Percentiles rank a stretch among this genome's conserved stretches.
phyloP scores from a whole-genome alignment of 2,329 filamentous ascomycete genomes.

The Alternaria conjuncta region DNA sequence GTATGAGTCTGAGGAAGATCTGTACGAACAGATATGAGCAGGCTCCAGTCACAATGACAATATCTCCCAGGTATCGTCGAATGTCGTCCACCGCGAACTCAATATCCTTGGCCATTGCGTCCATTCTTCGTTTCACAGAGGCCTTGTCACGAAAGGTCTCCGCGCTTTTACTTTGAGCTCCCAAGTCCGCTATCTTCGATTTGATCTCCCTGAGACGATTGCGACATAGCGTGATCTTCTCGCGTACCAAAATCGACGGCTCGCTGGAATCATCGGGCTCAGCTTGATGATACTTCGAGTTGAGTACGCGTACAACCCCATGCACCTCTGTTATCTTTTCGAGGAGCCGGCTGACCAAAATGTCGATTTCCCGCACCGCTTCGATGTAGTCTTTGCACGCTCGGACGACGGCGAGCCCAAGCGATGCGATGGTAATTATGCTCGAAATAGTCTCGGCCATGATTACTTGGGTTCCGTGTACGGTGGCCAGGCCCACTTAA shows the following conservation, averaged over 20 bases:
- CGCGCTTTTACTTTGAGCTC: slow-evolving; percentile 6
- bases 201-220: slow-evolving; percentile 11
- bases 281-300: slow-evolving; percentile 10
- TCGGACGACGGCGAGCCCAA: slow-evolving; percentile 14
- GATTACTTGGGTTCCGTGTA: background rate
- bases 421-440: slow-evolving; percentile 19
- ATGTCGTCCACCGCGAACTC: slow-evolving; percentile 19
- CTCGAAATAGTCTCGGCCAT: slow-evolving; percentile 25
- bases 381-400: slow-evolving; percentile 18
- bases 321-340: slow-evolving; percentile 9
- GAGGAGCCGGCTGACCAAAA: background rate
- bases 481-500: background rate
- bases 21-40: background rate
- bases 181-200: slow-evolving; percentile 7
- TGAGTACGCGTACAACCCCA: slow-evolving; percentile 9
- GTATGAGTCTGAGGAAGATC: background rate
- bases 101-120: slow-evolving; percentile 16
- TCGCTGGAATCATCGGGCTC: background rate
- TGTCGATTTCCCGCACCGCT: slow-evolving; percentile 9
- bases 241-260: slow-evolving; percentile 8
- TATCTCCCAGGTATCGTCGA: slow-evolving; percentile 8
- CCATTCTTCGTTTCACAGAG: slow-evolving; percentile 9
- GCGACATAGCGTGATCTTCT: slow-evolving; percentile 9
- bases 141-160: slow-evolving; percentile 15
- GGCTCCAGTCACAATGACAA: background rate